Evolutionary conservation across 192 early-diverging fungal species (phyloP), one percentile per base, ranked within the genome.

Genomic region (Radiomyces spectabilis): DNA sequence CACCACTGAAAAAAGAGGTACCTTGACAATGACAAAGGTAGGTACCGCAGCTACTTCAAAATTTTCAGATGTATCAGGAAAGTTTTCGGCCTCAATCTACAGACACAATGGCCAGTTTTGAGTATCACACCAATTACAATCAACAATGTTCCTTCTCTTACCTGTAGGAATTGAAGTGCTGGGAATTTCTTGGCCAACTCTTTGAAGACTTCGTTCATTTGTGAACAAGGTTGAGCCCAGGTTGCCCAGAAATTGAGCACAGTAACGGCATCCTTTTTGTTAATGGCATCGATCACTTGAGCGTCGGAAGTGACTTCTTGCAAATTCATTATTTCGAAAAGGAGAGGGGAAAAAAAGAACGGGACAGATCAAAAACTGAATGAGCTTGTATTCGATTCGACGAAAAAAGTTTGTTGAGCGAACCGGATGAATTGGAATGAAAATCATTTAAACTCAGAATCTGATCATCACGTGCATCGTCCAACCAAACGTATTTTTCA

Each of bases 41-140:
- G 95, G 95, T 0, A 98, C 95, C 1, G 93, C 85, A 5, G 82
- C 79, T 58, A 98, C 90, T 57, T 98, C 93, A 59, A 85, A 90
- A 3, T 77, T 59, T 59, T 95, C 93, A 27, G 91, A 90, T 40
- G 89, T 78, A 41, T 94, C 93, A 19, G 87, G 80, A 51, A 88
- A 89, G 53, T 88, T 76, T 65, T 98, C 95, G 5, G 95, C 94
- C 56, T 97, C 93, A 40, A 83, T 79, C 79, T 83, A 57, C 12
- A 16, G 33, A 8, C 35, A 27, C 26, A 3, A 22, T 22, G 26
- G 26, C n/a, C n/a, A 15, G 15, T 46, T 4, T 18, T 19, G 10
- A 69, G 15, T 1, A 35, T 10, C 2, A 2, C 9, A 59, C 24
- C 27, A 4, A 50, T 33, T 24, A 0, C 27, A 53, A 50, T 31